These are phyloP conservation scores for Nidula niveotomentosa DNA, from an alignment of 1,284 basidiomycete genomes.

Conservation along the genomic window DNA sequence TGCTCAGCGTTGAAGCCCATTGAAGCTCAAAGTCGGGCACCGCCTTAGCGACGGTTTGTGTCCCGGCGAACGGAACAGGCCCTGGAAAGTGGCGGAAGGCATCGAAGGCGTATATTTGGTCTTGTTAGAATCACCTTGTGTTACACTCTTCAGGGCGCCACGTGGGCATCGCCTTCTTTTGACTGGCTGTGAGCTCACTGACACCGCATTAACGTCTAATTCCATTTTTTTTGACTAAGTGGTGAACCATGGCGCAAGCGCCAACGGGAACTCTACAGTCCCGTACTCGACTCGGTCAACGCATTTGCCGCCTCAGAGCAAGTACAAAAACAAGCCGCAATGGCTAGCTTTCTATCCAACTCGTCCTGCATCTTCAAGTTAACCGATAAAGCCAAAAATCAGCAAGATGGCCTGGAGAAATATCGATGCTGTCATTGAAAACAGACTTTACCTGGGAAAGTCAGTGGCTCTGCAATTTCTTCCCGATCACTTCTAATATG, in stretches of 20 bases:
- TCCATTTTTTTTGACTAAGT: slow-evolving; percentile 8
- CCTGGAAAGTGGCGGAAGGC: background rate
- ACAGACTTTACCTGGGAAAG: slow-evolving; percentile 76
- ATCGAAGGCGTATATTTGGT: background rate
- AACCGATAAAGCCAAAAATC: slow-evolving; percentile 10
- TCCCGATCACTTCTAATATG: slow-evolving; percentile 8
- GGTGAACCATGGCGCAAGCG: slow-evolving; percentile 12
- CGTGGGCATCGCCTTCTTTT: slow-evolving; percentile 10
- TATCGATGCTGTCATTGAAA: slow-evolving; percentile 68
- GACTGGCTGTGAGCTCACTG: slow-evolving; percentile 13
- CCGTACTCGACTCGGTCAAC: background rate
- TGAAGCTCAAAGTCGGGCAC: slow-evolving; percentile 11
- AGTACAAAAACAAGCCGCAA: slow-evolving; percentile 13
- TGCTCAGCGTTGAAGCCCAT: background rate
- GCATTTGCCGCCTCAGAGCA: background rate
- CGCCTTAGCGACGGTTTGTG: slow-evolving; percentile 17
- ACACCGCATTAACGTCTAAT: slow-evolving; percentile 18
- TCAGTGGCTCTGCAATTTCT: slow-evolving; percentile 39
- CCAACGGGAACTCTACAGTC: slow-evolving; percentile 15
- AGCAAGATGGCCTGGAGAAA: slow-evolving; percentile 65
- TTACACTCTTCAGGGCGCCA: background rate
- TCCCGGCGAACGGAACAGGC: slow-evolving; percentile 16
- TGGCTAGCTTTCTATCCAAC: background rate
- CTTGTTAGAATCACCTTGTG: background rate
- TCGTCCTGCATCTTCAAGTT: slow-evolving; percentile 9